Evolutionary conservation across 106 monocot species (phyloP).

Genomic region (Phalaenopsis equestris): DNA sequence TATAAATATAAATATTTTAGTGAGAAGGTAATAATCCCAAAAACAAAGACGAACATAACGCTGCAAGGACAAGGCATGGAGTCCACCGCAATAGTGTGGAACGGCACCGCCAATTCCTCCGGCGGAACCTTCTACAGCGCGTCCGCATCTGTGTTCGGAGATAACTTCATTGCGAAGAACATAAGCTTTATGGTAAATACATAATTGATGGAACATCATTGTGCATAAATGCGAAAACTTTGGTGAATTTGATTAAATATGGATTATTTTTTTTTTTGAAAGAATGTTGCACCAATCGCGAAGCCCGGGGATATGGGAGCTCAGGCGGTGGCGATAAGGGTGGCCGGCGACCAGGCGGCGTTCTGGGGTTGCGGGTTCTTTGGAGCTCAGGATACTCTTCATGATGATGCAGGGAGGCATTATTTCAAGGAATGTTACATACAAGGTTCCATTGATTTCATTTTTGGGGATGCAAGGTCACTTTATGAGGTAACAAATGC

Average conservation of each 20-base stretch:
- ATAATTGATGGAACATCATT: neutral
- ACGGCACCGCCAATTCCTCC: conserved; percentile 83
- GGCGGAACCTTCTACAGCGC: conserved; percentile 70
- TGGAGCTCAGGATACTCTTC: conserved; percentile 85
- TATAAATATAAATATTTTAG: conserved; percentile 10
- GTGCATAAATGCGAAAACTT: no score
- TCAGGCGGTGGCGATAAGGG: conserved; percentile 78
- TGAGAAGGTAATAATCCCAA: conserved; percentile 69
- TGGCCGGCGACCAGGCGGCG: conserved; percentile 62
- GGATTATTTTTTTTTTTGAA: neutral
- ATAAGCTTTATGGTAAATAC: conserved; percentile 88
- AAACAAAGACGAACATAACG: conserved; percentile 63
- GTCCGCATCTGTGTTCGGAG: conserved; percentile 41
- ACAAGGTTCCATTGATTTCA: conserved; percentile 93
- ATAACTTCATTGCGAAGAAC: conserved; percentile 74
- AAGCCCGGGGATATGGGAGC: conserved; percentile 64
- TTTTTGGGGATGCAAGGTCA: conserved; percentile 80
- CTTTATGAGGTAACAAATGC: conserved; percentile 59
- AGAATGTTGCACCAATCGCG: conserved; percentile 90
- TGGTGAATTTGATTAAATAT: neutral
- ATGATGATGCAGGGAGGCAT: conserved; percentile 78
- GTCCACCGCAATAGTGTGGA: conserved; percentile 67
- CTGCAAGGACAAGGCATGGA: conserved; percentile 81
- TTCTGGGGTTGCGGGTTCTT: conserved; percentile 98
- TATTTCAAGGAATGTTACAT: conserved; percentile 90